Conservation (phyloP, 352 stramenopile genomes). For the Phytophthora podocarpi region DNA sequence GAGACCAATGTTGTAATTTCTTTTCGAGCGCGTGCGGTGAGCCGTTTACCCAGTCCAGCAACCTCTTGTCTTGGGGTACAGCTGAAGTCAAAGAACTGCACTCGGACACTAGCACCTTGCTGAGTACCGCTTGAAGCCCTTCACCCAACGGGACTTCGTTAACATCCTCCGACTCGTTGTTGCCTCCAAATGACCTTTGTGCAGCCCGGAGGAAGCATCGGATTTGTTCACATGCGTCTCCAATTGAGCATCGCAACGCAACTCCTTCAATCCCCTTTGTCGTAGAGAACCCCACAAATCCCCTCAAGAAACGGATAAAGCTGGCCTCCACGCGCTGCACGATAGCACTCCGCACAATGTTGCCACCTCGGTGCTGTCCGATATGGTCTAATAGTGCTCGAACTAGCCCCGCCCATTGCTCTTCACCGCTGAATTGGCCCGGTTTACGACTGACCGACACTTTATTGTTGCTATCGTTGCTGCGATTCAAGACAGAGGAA, state of each 20-base stretch:
- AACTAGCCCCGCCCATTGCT: conserved; percentile 10
- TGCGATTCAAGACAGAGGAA: conserved; percentile 12
- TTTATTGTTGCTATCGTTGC: neutral
- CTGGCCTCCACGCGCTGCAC: conserved; percentile 5
- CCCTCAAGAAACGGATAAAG: conserved; percentile 23
- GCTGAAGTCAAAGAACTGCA: conserved; percentile 3
- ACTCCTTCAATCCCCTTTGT: neutral
- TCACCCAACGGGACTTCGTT: conserved; percentile 7
- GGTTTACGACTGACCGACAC: neutral
- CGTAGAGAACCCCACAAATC: conserved; percentile 7
- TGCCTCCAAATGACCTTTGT: conserved; percentile 20
- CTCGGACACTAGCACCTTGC: conserved; percentile 15
- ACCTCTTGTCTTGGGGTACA: conserved; percentile 27
- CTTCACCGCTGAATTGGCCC: neutral
- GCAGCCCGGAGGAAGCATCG: conserved; percentile 22
- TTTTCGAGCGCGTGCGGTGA: conserved; percentile 2
- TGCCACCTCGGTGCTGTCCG: neutral
- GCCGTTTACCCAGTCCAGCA: conserved; percentile 20
- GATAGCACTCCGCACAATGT: conserved; percentile 9
- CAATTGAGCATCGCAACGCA: conserved; percentile 17
- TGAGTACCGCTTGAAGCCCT: conserved; percentile 12
- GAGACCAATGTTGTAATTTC: conserved; percentile 25
- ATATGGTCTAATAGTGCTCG: conserved; percentile 23
- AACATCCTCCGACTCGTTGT: neutral
- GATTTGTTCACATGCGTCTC: conserved; percentile 11